A percentile compares a stretch with the other conserved stretches of the same genome.
Evolutionary conservation across 1,284 basidiomycete species (phyloP).

Genomic region (Malassezia obtusa): DNA sequence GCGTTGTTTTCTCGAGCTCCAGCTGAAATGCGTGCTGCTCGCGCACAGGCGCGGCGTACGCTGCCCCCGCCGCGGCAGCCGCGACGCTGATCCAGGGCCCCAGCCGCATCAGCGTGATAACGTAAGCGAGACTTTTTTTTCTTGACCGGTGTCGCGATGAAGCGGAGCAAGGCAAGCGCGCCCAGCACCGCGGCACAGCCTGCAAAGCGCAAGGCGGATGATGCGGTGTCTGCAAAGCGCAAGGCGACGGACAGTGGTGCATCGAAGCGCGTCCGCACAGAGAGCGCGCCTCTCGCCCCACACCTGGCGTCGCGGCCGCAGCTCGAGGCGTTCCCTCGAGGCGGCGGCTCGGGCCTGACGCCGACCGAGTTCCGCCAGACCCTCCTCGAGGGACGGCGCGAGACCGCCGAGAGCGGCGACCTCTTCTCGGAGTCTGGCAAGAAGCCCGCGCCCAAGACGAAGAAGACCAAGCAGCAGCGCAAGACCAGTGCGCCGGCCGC

Average conservation of each 20-base stretch:
- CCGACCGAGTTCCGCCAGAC: constrained; percentile 81
- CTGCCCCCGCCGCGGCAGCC: neutral
- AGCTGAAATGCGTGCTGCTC: neutral
- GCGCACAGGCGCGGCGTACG: neutral
- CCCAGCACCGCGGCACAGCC: neutral
- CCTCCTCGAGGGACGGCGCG: constrained; percentile 69
- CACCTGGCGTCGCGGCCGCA: constrained; percentile 26
- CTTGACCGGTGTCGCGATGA: neutral
- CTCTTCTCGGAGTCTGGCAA: constrained; percentile 53
- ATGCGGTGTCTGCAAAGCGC: neutral
- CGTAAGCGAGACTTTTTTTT: constrained; percentile 4
- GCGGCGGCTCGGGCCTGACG: constrained; percentile 64
- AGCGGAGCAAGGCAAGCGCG: constrained; percentile 1
- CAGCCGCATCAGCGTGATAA: neutral
- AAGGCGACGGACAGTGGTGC: neutral
- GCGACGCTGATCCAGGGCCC: neutral
- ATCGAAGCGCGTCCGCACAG: neutral
- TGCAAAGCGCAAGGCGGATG: neutral
- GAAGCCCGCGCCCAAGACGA: constrained; percentile 18
- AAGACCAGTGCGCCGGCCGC: constrained; percentile 35
- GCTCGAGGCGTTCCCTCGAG: constrained; percentile 88
- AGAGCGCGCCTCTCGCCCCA: constrained; percentile 2
- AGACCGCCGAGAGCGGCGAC: constrained; percentile 64
- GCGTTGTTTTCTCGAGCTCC: too few relatives aligned
- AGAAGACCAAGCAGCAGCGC: constrained; percentile 31